Conservation (phyloP, 768 basidiomycete species). For the Boletus rex-veris region DNA sequence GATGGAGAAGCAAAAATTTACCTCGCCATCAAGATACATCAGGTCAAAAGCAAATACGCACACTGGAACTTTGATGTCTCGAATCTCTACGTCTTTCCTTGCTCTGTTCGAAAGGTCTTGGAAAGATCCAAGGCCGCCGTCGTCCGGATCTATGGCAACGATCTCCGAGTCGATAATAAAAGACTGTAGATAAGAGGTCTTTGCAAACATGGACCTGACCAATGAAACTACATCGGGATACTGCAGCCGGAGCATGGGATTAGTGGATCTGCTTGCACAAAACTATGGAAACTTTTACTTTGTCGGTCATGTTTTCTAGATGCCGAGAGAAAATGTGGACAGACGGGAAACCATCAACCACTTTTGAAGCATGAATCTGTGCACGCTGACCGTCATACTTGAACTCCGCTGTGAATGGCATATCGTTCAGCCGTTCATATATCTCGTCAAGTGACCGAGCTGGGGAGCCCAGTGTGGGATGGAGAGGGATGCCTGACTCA, state of each 20-base stretch:
- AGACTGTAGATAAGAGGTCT: slow-evolving; percentile 43
- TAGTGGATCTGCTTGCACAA: neutral
- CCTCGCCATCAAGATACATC: slow-evolving; percentile 80
- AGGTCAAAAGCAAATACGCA: slow-evolving; percentile 88
- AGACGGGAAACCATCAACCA: slow-evolving; percentile 23
- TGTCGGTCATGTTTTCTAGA: slow-evolving; percentile 89
- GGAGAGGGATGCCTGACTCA: slow-evolving; percentile 70
- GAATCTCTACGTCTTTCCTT: slow-evolving; percentile 74
- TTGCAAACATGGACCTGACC: slow-evolving; percentile 47
- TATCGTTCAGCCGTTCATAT: slow-evolving; percentile 62
- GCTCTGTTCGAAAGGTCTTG: slow-evolving; percentile 85
- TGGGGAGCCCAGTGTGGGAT: slow-evolving; percentile 84
- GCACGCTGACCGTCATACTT: slow-evolving; percentile 90
- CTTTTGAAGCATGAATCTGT: slow-evolving; percentile 61
- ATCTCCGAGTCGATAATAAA: slow-evolving; percentile 87
- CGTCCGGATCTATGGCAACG: slow-evolving; percentile 70
- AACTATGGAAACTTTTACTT: slow-evolving; percentile 41
- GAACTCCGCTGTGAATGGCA: slow-evolving; percentile 80
- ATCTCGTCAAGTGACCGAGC: slow-evolving; percentile 80
- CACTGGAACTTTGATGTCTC: slow-evolving; percentile 73
- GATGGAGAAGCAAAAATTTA: slow-evolving; percentile 33
- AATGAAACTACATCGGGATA: slow-evolving; percentile 79
- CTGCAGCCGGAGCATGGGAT: slow-evolving; percentile 36
- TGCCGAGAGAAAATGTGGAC: slow-evolving; percentile 84
- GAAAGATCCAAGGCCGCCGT: slow-evolving; percentile 68